A percentile compares a stretch with the other conserved stretches of the same genome.
Conservation (phyloP, 1,284 basidiomycete genomes). For the Amylostereum areolatum region DNA sequence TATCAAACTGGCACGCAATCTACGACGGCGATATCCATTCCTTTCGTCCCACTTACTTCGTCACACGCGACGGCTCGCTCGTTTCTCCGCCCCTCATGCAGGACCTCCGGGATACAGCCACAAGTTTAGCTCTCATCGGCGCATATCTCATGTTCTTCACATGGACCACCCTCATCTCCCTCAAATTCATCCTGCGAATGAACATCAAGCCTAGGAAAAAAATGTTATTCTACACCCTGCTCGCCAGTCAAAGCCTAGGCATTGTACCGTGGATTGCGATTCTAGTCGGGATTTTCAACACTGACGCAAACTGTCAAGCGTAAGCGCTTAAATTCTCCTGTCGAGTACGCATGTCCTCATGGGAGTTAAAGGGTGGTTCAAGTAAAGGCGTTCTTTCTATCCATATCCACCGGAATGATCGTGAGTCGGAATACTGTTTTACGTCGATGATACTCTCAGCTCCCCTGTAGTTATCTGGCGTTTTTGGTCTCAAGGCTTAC, state of each 20-base stretch:
- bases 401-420: constrained; percentile 26
- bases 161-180: constrained; percentile 46
- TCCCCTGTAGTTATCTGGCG: constrained; percentile 48
- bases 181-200: constrained; percentile 45
- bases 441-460: neutral
- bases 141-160: constrained; percentile 47
- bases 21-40: constrained; percentile 36
- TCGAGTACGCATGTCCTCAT: constrained; percentile 5
- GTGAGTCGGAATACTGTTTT: constrained; percentile 23
- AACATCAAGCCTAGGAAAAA: constrained; percentile 50
- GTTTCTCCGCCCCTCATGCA: constrained; percentile 39
- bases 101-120: constrained; percentile 36
- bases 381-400: constrained; percentile 6
- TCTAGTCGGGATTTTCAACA: constrained; percentile 40
- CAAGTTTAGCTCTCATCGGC: constrained; percentile 42
- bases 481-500: constrained; percentile 63
- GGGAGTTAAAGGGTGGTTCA: constrained; percentile 1
- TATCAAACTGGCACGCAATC: constrained; percentile 41
- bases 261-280: constrained; percentile 38
- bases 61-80: constrained; percentile 56
- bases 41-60: constrained; percentile 42
- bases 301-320: constrained; percentile 30
- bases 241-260: constrained; percentile 50
- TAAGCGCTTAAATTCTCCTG: constrained; percentile 17
- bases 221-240: constrained; percentile 48